Conservation (phyloP, 768 basidiomycete species). For the Boletus subparvulus region DNA sequence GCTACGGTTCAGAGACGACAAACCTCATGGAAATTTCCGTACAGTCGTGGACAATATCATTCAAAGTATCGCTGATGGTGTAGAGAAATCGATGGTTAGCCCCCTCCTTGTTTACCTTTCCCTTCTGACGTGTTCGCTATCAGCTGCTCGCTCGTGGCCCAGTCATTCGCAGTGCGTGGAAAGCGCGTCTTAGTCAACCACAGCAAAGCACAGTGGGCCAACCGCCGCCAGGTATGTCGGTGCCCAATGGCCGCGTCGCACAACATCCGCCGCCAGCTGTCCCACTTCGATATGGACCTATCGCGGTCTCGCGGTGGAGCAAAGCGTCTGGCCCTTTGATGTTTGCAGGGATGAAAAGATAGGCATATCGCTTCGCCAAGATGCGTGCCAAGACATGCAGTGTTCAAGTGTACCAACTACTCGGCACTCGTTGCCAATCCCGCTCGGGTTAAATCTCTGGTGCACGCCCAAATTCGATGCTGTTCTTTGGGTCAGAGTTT, state of each 20-base stretch:
- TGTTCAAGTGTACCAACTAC: slow-evolving; percentile 4
- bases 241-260: slow-evolving; percentile 25
- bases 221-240: slow-evolving; percentile 20
- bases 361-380: slow-evolving; percentile 22
- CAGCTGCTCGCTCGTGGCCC: slow-evolving; percentile 69
- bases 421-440: neutral
- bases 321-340: slow-evolving; percentile 66
- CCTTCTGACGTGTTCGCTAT: slow-evolving; percentile 19
- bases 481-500: slow-evolving; percentile 4
- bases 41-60: slow-evolving; percentile 86
- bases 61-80: slow-evolving; percentile 89
- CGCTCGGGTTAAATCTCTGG: neutral
- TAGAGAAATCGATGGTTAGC: slow-evolving; percentile 82
- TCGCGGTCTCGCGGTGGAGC: slow-evolving; percentile 66
- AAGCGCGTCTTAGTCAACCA: slow-evolving; percentile 52
- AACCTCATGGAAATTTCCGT: slow-evolving; percentile 87
- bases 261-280: slow-evolving; percentile 19
- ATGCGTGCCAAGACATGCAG: slow-evolving; percentile 4
- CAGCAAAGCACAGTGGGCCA: slow-evolving; percentile 24
- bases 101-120: neutral
- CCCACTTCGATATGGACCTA: slow-evolving; percentile 56
- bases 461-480: slow-evolving; percentile 6
- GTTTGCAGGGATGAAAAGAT: slow-evolving; percentile 68
- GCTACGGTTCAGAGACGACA: slow-evolving; percentile 94
- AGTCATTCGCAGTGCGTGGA: slow-evolving; percentile 73